Evolutionary conservation across 352 stramenopile species (phyloP).

Genomic region (Pythium vanterpoolii): DNA sequence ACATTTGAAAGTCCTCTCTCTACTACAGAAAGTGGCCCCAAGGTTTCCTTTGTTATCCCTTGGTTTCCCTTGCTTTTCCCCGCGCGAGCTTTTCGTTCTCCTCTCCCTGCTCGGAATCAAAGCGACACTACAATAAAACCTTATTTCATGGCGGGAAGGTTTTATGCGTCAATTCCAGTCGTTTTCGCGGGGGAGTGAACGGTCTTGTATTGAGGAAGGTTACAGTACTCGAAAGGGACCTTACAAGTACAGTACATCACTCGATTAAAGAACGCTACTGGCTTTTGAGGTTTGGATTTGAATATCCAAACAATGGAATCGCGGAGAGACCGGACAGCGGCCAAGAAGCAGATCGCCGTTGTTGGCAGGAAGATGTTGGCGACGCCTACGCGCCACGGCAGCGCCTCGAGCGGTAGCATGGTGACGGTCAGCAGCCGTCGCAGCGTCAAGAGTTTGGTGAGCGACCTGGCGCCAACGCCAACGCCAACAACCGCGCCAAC

Average conservation of each 20-base stretch:
- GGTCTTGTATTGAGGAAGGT: conserved; percentile 1
- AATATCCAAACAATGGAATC: conserved; percentile 39
- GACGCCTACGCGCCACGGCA: background rate
- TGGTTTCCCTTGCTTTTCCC: conserved; percentile 1
- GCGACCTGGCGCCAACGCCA: conserved; percentile 2
- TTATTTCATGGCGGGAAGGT: conserved; percentile 7
- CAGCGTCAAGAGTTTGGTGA: conserved; percentile 1
- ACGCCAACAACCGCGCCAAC: background rate
- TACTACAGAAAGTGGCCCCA: too few species aligned
- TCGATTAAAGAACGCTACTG: conserved; percentile 18
- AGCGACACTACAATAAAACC: background rate
- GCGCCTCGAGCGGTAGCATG: background rate
- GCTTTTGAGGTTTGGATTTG: conserved; percentile 36
- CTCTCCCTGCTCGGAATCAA: background rate
- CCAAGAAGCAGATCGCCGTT: background rate
- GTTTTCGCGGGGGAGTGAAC: conserved; percentile 10
- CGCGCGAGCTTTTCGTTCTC: background rate
- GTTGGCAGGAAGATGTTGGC: background rate
- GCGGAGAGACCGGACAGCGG: background rate
- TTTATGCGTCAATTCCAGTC: conserved; percentile 5
- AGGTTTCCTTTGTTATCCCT: too few species aligned
- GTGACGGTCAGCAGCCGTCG: conserved; percentile 2
- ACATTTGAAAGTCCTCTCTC: conserved; percentile 54
- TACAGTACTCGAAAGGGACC: background rate
- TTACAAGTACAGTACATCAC: background rate